Evolutionary conservation across 345 rosid genomes (phyloP), one percentile per base, ranked within the genome.

Genomic region (Aethionema arabicum): DNA sequence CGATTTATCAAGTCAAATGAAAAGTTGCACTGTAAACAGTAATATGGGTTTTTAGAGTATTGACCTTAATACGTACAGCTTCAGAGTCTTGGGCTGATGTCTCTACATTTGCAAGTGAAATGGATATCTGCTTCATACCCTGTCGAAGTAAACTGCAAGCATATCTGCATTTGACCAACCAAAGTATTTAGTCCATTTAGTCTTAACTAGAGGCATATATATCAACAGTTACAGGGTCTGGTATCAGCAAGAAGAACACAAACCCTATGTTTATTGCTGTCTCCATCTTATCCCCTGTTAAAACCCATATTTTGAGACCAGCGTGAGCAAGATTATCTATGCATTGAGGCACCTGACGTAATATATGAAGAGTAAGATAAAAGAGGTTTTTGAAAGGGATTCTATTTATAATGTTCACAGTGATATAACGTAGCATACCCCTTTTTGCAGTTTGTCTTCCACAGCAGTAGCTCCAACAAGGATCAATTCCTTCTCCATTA

Each of bases 241-340:
- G 32, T 32, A 56, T 39, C 21, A 48, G 47, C 4, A 70, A 16
- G 48, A n/a, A 67, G 42, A 47, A 53, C 57, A 53, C 57, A 56
- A 42, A 85, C 96, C 96, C 96, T 4, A 88, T 82, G 65, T 83
- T 90, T 63, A 85, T 81, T 56, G 97, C 91, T 31, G 97, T 90
- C 74, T 90, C 95, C 82, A 66, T 77, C 75, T 86, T 85, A 69
- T 90, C 97, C 10, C 97, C 97, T 0, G 97, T 90, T 46, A 90
- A 79, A 67, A 90, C 80, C 97, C 97, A 90, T 57, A 90, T 79
- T 76, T 85, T 82, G 35, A 90, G 54, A 62, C 97, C 91, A 13
- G 91, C 97, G 74, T 83, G 97, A n/a, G 91, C 85, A 36, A 90
- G 91, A 66, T 83, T 86, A 71, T 90, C 95, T 53, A 90, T 86